Evolutionary conservation across 2,329 filamentous ascomycete genomes (phyloP), one percentile per base, ranked within the genome.

Genomic region (Aspergillus sp.): DNA sequence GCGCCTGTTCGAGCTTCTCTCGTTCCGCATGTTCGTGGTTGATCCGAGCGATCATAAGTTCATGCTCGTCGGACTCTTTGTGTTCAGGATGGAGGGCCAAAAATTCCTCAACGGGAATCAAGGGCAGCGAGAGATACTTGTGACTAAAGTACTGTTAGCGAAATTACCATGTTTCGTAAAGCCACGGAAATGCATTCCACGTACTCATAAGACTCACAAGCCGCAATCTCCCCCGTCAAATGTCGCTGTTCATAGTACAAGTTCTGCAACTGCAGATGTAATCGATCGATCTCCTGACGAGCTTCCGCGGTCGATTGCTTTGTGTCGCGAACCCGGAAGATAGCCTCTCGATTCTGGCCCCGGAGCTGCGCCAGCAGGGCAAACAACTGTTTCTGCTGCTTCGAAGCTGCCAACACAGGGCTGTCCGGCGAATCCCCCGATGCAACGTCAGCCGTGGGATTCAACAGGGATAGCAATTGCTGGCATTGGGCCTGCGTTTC

Each of bases 201-300:
- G 52, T 72, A 94, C 88, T 95, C 87, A 59, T 94, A 96, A 44
- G 83, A 85, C 63, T 95, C 87, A 66, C 93, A 97, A 6, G 87
- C 88, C 0, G 80, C 75, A 51, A 98, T 97, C 69, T 98, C 93
- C 42, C 87, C 87, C 53, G 86, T 82, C 46, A 98, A 73, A 67
- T 96, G 89, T 46, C 88, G 78, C 71, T 97, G 90, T 68, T 98
- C 91, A 63, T 98, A 98, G 66, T 93, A 94, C 5, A 98, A 73
- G 62, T 98, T 98, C 69, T 97, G 91, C 46, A 98, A 76, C 62
- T 94, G 87, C 34, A 98, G 76, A 64, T 97, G 90, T 51, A 98
- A 75, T 43, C 84, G 81, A 64, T 98, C 93, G 53, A 97, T 88
- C 68, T 95, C 88, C 59, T 91, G 86, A 42, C 90, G 82, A 42